Base-by-base conservation (phyloP, 768 basidiomycete genomes). In the Boletus fagicola region DNA sequence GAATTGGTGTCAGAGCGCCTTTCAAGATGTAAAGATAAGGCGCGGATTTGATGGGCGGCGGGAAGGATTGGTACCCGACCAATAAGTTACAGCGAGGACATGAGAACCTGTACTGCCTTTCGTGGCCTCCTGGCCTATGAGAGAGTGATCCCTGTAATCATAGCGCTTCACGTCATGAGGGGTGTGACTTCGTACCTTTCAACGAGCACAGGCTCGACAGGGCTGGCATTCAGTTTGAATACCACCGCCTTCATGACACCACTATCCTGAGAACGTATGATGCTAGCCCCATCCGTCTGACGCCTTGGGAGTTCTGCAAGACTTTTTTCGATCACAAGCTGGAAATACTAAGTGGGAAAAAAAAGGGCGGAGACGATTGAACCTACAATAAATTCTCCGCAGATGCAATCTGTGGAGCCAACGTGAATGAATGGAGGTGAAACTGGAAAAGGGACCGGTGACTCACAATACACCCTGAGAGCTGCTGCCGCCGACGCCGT, bases 1-100 rank as follows among this genome's bases (percentile, higher is more conserved):
- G 94, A 62, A 88, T 75, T 66, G 90, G 89, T n/a, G 90, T 92
- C 56, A 96, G 78, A 18, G 91, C 87, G 5, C 94, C 94, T 46
- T 83, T 78, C 49, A 92, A 63, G 53, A 95, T 83, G 69, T 94
- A 96, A 38, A 94, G 65, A 71, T 85, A 94, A 1, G 89, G 84
- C 3, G 83, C 87, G 3, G 84, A 83, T 72, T 90, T 92, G 43
- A 80, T 78, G 35, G 92, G 92, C 0, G 88, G 89, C 5, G 88
- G 86, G 36, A 78, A 80, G 18, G 84, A 78, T 71, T 95, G 93
- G 72, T 96, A 96, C 44, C 83, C 81, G 42, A 82, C 75, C 28
- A 73, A 69, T 30, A 83, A 62, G 30, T 72, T 76, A 49, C 80
- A 82, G 22, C 82, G 77, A 6, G 82, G 80, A 67, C 80, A 83